Percentiles rank a stretch among this genome's conserved stretches.
Evolutionary conservation across 345 rosid genomes (phyloP).

Genomic region (Lepidium africanum): DNA sequence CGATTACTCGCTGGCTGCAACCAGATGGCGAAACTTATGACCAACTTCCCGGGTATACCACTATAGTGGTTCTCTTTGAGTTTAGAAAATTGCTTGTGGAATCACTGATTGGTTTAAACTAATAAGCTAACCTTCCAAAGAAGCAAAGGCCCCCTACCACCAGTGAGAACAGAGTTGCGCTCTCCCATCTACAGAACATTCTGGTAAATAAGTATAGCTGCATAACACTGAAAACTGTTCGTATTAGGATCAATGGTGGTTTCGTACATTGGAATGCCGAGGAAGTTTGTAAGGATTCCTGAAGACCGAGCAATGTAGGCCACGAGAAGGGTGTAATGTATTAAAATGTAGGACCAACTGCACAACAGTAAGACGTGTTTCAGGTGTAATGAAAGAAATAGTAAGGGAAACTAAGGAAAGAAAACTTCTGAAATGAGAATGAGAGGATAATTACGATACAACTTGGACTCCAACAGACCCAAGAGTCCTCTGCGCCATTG

Average conservation of each 20-base stretch:
- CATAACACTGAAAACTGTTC: not conserved
- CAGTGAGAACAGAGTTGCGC: conserved; percentile 66
- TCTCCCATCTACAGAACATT: conserved; percentile 78
- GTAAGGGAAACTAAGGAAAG: not conserved
- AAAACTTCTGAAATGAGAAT: not conserved
- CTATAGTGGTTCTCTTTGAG: not conserved
- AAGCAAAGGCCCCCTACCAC: conserved; percentile 77
- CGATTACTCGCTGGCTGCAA: conserved; percentile 82
- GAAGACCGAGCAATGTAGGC: conserved; percentile 97
- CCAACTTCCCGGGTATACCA: not conserved
- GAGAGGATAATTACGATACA: conserved; percentile 51
- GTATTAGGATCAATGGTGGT: conserved; percentile 3
- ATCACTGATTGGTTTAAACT: not conserved
- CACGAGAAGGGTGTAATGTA: conserved; percentile 84
- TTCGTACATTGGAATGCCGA: conserved; percentile 73
- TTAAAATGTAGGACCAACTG: conserved; percentile 91
- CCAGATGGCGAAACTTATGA: not conserved
- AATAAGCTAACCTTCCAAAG: conserved; percentile 68
- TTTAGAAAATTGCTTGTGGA: not conserved
- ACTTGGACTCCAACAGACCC: conserved; percentile 82
- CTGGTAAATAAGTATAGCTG: not conserved
- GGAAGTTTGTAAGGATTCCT: conserved; percentile 62
- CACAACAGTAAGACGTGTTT: conserved; percentile 22
- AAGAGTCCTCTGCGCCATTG: conserved; percentile 89
- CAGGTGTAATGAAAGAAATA: not conserved